phyloP scores from a whole-genome alignment of 2,329 filamentous ascomycete genomes.

The Monilinia laxa region DNA sequence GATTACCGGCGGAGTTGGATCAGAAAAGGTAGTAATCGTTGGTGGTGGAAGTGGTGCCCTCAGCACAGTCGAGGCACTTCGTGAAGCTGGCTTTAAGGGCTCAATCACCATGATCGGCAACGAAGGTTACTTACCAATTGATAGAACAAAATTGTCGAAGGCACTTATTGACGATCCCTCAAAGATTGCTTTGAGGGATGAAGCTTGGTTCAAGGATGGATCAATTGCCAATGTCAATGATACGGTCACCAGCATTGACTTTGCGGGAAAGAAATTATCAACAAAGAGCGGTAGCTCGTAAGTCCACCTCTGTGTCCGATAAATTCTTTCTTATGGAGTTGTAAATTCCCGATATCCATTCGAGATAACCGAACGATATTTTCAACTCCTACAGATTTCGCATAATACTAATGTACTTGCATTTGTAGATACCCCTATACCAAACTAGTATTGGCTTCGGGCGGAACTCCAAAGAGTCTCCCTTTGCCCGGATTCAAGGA shows the following conservation, averaged over 20 bases:
- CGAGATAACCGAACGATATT: neutral
- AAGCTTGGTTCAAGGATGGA: constrained; percentile 71
- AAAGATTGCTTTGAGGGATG: constrained; percentile 75
- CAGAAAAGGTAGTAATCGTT: constrained; percentile 76
- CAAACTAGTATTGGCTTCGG: constrained; percentile 88
- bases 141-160: constrained; percentile 94
- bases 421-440: constrained; percentile 60
- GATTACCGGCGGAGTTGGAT: constrained; percentile 55
- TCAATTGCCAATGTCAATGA: constrained; percentile 58
- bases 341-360: neutral
- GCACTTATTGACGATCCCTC: constrained; percentile 77
- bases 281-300: constrained; percentile 68
- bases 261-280: constrained; percentile 68
- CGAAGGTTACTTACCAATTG: constrained; percentile 84
- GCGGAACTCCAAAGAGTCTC: constrained; percentile 72
- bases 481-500: constrained; percentile 85
- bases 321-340: neutral
- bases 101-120: constrained; percentile 78
- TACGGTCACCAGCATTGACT: constrained; percentile 74
- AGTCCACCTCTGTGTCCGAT: neutral
- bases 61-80: constrained; percentile 77
- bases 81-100: constrained; percentile 77
- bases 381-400: neutral
- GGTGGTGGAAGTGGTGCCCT: constrained; percentile 84
- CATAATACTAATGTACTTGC: neutral